Evolutionary conservation across 805 yeast species (phyloP), one percentile per base, ranked within the genome.

Genomic region (Yarrowia sp.): DNA sequence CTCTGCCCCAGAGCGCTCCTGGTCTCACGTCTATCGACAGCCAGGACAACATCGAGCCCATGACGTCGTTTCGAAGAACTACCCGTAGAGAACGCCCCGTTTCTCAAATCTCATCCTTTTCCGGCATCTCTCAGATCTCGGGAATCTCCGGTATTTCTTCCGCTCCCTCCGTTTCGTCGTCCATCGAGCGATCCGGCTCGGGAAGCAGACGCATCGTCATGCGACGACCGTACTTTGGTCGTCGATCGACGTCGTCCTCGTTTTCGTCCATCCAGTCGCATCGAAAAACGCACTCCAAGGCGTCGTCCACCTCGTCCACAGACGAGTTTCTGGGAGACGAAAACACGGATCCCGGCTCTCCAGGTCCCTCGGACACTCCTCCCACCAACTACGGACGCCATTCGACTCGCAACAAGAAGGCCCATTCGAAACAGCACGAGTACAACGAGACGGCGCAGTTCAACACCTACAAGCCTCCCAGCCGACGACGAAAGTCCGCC

Each of bases 121-220:
- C 83, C 0, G 77, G 78, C 3, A 72, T 77, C 38, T 82, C 86
- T 0, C 86, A 82, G 62, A 77, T 79, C 41, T 81, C 85, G 0
- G 80, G 81, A 4, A 72, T 73, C 35, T 68, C 71, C 2, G 69
- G 65, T 49, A 18, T 67, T 13, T 68, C 70, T 8, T 66, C 70
- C 3, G 66, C 66, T 10, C 62, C 63, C 9, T 68, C 70, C 7
- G 63, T 64, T 12, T 42, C 47, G 14, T 68, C 70, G 6, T 67
- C 61, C n/a, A 14, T 62, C 5, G 53, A 62, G 21, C 31, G 69
- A 44, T 19, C 49, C 12, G 63, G 61, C 8, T 53, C 42, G n/a
- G 61, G 42, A 21, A 33, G 49, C 36, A 58, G 44, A 36, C 36
- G 36, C 3, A 29, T 55, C 2, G 61, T 55, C 16, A 21, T 44